Evolutionary conservation across 2,329 filamentous ascomycete genomes (phyloP), one percentile per base, ranked within the genome.

Genomic region (Fonsecaea monophora): DNA sequence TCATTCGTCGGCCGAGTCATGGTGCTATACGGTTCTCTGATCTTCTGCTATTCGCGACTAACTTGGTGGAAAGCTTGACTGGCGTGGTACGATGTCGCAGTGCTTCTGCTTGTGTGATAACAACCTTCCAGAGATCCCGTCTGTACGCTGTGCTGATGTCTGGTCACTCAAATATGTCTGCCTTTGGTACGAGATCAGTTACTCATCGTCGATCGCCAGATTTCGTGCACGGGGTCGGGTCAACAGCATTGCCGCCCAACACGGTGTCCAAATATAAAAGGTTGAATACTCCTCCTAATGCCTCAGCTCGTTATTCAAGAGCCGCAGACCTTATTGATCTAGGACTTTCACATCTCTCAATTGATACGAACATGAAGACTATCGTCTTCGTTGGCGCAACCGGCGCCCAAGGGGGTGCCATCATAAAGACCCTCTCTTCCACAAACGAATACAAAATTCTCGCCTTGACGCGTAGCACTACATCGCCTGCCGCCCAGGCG

Each of bases 361-460:
- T 35, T 35, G 15, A 25, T 15, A 18, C 48, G 21, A 53, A 60
- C 13, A 66, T 64, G 59, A 64, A 68, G 37, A 68, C 64, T 7
- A 50, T 68, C 35, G 56, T 68, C 25, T 34, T 85, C 58, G 78
- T 85, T 53, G 83, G 83, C 35, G 83, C 79, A 4, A 85, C 83
- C 0, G 83, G 83, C 12, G 83, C 83, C 21, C 83, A 85, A 73
- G 83, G 83, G 12, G 77, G 81, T 13, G 81, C 83, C 1, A 77
- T 85, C 1, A 75, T 84, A 62, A 74, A 77, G 34, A 78, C 78
- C n/a, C 45, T 68, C 15, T 65, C 66, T 15, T 32, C 57, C 9
- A 59, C 53, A 13, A 59, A 62, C n/a, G 32, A 56, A 35, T 66
- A 48, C 45, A 62, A 55, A 25, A 75, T 82, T 62, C 78, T 80